These are phyloP conservation scores for Funneliformis caledonium DNA, from an alignment of 371 early-diverging fungal genomes.

Conservation along the genomic window DNA sequence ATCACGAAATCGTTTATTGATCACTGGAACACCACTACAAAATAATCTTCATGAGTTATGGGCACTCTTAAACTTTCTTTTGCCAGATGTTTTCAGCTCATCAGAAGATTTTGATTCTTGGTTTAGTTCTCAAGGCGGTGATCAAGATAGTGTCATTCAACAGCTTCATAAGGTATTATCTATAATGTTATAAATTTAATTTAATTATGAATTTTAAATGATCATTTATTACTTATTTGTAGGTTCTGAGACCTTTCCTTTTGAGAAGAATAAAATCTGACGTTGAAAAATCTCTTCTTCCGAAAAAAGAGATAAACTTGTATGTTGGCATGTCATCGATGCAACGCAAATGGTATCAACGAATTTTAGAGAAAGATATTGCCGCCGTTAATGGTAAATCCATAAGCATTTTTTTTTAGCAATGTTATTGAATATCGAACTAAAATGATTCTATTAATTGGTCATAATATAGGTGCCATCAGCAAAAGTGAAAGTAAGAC, in stretches of 20 bases:
- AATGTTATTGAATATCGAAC: neutral
- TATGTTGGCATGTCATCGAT: conserved; percentile 95
- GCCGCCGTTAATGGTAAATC: conserved; percentile 87
- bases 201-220: neutral
- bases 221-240: neutral
- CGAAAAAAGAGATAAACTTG: conserved; percentile 96
- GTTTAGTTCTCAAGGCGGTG: conserved; percentile 77
- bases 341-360: conserved; percentile 98
- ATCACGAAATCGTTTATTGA: conserved; percentile 90
- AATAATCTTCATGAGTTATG: conserved; percentile 99
- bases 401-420: conserved; percentile 6
- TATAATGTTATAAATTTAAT: neutral
- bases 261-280: conserved; percentile 98
- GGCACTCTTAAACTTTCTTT: conserved; percentile 98
- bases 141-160: conserved; percentile 84
- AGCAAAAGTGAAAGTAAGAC: conserved; percentile 80
- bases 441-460: neutral
- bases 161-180: conserved; percentile 88
- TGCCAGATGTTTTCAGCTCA: conserved; percentile 94
- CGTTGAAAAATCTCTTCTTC: conserved; percentile 95
- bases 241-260: conserved; percentile 92
- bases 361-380: conserved; percentile 97
- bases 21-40: conserved; percentile 99
- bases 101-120: conserved; percentile 93
- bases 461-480: conserved; percentile 45